Base-by-base conservation (phyloP, 1,284 basidiomycete species). In the Sanghuangporus sanghuang region DNA sequence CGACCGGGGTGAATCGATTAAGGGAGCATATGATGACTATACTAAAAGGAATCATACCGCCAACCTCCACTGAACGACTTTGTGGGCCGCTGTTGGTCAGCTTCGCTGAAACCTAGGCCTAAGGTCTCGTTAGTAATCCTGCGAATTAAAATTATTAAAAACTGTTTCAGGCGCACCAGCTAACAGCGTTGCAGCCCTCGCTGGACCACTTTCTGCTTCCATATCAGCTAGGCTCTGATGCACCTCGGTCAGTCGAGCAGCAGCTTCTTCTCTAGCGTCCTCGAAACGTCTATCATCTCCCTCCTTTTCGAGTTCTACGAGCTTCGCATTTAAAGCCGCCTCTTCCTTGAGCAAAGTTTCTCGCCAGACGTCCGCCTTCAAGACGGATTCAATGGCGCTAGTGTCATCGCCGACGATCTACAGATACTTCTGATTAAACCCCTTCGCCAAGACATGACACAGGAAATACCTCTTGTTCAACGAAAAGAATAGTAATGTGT, bases 41-140 rank as follows among this genome's bases (percentile, higher is more conserved):
- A 12, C 3, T 9, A 46, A 6, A 35, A 16, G 42, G 21, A 62
- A 38, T 8, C 81, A 66, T 66, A 88, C 89, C 92, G 81, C 95
- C 95, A 98, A 79, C 97, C 96, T 81, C 97, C 96, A 74, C 94
- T 97, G 81, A 99, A 99, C 1, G 92, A 87, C 72, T 78, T 89
- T 4, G 94, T 96, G 36, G 86, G 86, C 69, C 82, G 82, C 66
- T 85, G 81, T 76, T 98, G 96, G 74, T 98, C 96, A 16, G 80
- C 79, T 71, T 96, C 92, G 67, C 85, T 85, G 77, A 98, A 98
- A 12, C 96, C 96, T 35, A 99, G 84, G 72, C 90, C 90, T 89
- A 64, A 14, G 53, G 44, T 32, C 27, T 32, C 27, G 27, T 32
- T 5, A 32, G 27, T 67, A 21, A 57, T 27, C 32, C 16, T 38